These are phyloP conservation scores for Epichloe sibirici DNA, from an alignment of 2,329 filamentous ascomycete genomes.

Conservation along the genomic window DNA sequence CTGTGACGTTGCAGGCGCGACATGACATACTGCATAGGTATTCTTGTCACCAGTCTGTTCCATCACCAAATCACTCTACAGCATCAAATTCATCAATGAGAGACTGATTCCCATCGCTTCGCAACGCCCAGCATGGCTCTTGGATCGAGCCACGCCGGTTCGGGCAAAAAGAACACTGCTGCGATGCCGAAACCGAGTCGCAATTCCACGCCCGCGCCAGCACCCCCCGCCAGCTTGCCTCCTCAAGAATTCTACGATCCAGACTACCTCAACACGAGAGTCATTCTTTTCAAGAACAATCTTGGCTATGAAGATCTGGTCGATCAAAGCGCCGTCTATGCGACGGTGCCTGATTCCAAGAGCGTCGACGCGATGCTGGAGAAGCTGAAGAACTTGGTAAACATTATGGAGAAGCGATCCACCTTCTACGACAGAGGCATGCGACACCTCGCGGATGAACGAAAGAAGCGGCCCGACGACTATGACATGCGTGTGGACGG, in stretches of 20 bases:
- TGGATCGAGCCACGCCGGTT: constrained; percentile 46
- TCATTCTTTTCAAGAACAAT: constrained; percentile 41
- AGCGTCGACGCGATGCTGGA: constrained; percentile 51
- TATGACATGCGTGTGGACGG: constrained; percentile 34
- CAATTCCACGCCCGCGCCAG: constrained; percentile 56
- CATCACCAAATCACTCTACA: constrained; percentile 2
- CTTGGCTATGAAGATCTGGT: constrained; percentile 58
- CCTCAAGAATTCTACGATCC: constrained; percentile 44
- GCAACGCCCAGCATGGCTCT: constrained; percentile 37
- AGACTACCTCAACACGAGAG: constrained; percentile 54
- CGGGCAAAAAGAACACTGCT: constrained; percentile 50
- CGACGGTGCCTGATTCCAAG: constrained; percentile 49
- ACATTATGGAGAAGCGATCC: constrained; percentile 54
- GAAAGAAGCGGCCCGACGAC: constrained; percentile 50
- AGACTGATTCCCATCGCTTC: constrained; percentile 1
- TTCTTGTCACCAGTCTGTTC: neutral
- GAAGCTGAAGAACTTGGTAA: constrained; percentile 50
- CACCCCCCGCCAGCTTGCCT: constrained; percentile 38
- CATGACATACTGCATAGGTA: neutral
- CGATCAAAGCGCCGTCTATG: constrained; percentile 45
- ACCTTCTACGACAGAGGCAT: constrained; percentile 61
- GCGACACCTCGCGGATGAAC: constrained; percentile 52
- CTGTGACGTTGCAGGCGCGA: constrained; percentile 4
- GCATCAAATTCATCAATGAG: constrained; percentile 6
- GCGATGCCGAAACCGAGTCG: constrained; percentile 59